Evolutionary conservation across 202 grass and related monocot genomes (phyloP), one percentile per base, ranked within the genome.

Genomic region (Hordeum pubiflorum): DNA sequence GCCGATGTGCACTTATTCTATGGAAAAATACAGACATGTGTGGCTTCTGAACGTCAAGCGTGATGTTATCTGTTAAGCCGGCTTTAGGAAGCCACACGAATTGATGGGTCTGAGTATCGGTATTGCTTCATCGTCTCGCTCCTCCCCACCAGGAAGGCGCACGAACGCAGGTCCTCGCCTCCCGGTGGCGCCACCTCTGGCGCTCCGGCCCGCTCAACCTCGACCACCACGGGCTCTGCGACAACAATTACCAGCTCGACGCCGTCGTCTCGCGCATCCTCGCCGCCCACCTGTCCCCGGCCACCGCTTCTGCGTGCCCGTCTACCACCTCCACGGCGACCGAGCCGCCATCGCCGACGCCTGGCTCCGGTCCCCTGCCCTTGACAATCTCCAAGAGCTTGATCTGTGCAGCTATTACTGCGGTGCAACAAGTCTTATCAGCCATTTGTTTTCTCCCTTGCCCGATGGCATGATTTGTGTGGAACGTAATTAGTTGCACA

Each of bases 131-230:
- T 52, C 24, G 24, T 26, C 24, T 26, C 24, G 24, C 24, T 26
- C 24, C 24, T 26, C 24, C 24, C 24, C 24, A 26, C 24, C 24
- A 26, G 24, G 24, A 26, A 26, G 84, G 60, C 15, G 76, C 36
- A 9, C 50, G 70, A 1, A 87, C 80, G 7, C 29, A 27, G 31
- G 14, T 27, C 38, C 88, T 90, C 6, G 73, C 80, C 50, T 58
- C 37, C 17, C 32, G 75, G 10, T 90, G 88, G 88, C 80, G 75
- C 59, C 12, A 36, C 17, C 27, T 86, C 26, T 90, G 84, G 75
- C 75, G 31, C 52, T 43, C 69, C 24, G 24, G 24, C 7, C 69
- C 69, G 0, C 69, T 90, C 6, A 54, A 84, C 63, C 41, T 86
- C 6, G 60, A 76, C 60, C 9, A 20, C 3, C 1, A 10, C 0